Evolutionary conservation across 371 early-diverging fungal genomes (phyloP), one percentile per base, ranked within the genome.

Genomic region (Mucor irregularis): DNA sequence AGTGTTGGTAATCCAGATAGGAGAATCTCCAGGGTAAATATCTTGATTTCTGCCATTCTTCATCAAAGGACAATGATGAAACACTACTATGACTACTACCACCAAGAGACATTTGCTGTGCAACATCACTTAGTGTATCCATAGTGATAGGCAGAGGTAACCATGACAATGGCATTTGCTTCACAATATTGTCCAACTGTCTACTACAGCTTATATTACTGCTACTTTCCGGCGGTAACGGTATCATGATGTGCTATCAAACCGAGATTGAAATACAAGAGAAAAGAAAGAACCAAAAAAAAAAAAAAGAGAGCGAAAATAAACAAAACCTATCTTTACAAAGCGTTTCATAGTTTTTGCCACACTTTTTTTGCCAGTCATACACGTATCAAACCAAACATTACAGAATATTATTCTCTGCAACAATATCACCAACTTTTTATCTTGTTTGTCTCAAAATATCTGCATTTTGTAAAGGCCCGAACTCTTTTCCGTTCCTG

Each of bases 1-100:
- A 9, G 5, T 44, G 14, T 14, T 47, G 30, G 26, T 58, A 64
- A 5, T 64, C 55, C 10, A 58, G n/a, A 34, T 64, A 58, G 34
- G 28, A 58, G 39, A 39, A 53, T 7, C 43, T 25, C 64, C 64
- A 64, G 13, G 50, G 53, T 21, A 29, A 11, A 40, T 39, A 38
- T 3, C 52, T 19, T 9, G 42, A 21, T 29, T 33, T 34, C 28
- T 50, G 24, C 49, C 56, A 61, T 4, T 56, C 50, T 45, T 44
- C 33, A 26, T 56, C 62, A 56, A 61, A 61, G 11, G 38, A 49
- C 24, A 46, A 7, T n/a, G n/a, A n/a, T n/a, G n/a, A n/a, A n/a
- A n/a, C n/a, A n/a, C n/a, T n/a, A n/a, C n/a, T n/a, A n/a, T n/a
- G n/a, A n/a, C n/a, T n/a, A n/a, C n/a, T n/a, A n/a, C n/a, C n/a